Base-by-base conservation (phyloP, 495 filamentous ascomycete genomes). In the Hypoxylon perforatum region DNA sequence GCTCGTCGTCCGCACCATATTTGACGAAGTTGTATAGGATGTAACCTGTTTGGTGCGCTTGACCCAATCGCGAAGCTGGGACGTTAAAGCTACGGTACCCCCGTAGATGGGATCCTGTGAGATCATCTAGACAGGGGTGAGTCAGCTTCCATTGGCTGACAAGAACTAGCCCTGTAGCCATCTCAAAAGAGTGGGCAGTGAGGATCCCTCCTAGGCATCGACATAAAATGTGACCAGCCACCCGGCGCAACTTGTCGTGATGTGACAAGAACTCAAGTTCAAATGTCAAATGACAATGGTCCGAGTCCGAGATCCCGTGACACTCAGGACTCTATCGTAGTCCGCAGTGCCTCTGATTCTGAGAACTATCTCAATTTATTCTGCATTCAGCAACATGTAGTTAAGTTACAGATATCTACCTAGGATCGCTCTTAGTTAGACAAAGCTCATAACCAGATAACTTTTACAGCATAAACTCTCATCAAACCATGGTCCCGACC, bases 121-220 rank as follows among this genome's bases (percentile, higher is more conserved):
- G 57, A 54, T 61, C 38, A 46, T 51, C 8, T 22, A 44, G 39
- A 42, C 51, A 8, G 35, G 64, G 63, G 52, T 45, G n/a, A 45
- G 19, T 53, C 47, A 57, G 51, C 39, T 58, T 45, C 47, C 4
- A 49, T 47, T 51, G 42, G 52, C 28, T 53, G 30, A 45, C 17
- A n/a, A 35, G 12, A 23, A 38, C 33, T 15, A 33, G 10, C 39
- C 21, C 1, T 38, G 8, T 18, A 11, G 33, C 50, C 23, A 28
- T 28, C 25, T 28, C 25, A 28, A n/a, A n/a, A 8, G 25, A 8
- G 25, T 28, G 25, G 8, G 25, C 3, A 8, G 25, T 53, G 46
- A 67, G 25, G 49, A 68, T 68, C 65, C 65, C 59, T 62, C 17
- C 35, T 19, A 68, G 59, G 65, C 59, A 68, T 68, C 59, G 48